Evolutionary conservation across 345 rosid genomes (phyloP).

Genomic region (Turritis glabra): DNA sequence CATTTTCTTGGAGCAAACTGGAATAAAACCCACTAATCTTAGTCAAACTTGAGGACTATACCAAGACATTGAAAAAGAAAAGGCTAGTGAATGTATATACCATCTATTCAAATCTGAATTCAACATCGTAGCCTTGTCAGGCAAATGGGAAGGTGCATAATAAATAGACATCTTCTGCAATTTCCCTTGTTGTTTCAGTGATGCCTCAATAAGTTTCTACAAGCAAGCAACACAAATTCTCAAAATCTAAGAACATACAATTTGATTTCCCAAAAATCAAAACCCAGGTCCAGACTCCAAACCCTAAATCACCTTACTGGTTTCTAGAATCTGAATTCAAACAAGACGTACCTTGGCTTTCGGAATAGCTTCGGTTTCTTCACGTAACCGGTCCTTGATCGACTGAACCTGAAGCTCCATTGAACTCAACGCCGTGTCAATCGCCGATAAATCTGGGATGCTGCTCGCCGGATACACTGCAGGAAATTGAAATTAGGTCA

Average conservation of each 20-base stretch:
- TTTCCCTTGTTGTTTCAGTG: slow-evolving; percentile 69
- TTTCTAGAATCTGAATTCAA: neutral
- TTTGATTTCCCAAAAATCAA: neutral
- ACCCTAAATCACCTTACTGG: neutral
- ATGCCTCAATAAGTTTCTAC: slow-evolving; percentile 78
- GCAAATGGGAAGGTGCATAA: slow-evolving; percentile 52
- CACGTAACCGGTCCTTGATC: slow-evolving; percentile 71
- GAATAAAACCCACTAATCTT: slow-evolving; percentile 15
- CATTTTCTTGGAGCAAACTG: slow-evolving; percentile 53
- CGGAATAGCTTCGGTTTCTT: slow-evolving; percentile 79
- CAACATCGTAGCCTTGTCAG: slow-evolving; percentile 45
- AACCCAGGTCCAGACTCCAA: neutral
- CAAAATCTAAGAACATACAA: neutral
- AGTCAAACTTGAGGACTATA: neutral
- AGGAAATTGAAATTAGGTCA: neutral
- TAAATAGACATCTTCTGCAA: slow-evolving; percentile 65
- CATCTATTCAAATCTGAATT: slow-evolving; percentile 52
- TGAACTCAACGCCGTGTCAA: slow-evolving; percentile 68
- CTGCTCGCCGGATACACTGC: slow-evolving; percentile 84
- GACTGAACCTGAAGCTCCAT: slow-evolving; percentile 84
- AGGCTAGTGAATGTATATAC: slow-evolving; percentile 33
- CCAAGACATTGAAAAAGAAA: neutral
- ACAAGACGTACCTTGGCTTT: slow-evolving; percentile 62
- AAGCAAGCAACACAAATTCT: neutral
- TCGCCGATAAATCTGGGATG: slow-evolving; percentile 63